Evolutionary conservation across 2,329 filamentous ascomycete genomes (phyloP), one percentile per base, ranked within the genome.

Genomic region (Gaeumannomyces tritici): DNA sequence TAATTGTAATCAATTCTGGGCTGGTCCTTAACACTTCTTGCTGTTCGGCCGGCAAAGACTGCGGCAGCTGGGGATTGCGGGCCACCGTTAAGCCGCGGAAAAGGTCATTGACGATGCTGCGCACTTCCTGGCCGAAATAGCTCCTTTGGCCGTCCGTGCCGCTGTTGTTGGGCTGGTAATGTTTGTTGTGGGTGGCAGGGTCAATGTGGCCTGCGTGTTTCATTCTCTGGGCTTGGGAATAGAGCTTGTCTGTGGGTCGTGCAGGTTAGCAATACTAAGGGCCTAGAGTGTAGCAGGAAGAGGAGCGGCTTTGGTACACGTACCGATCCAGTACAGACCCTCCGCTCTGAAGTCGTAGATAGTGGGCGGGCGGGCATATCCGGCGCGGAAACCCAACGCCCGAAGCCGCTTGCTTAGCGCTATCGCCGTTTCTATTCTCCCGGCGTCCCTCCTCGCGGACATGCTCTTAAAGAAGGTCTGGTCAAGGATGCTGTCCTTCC

Each of bases 391-490:
- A 55, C 51, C 51, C 12, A 55, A 26, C 2, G 51, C 51, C 24
- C 24, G 21, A 26, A 55, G 51, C 18, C 51, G 51, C 12, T 55
- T 55, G 51, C 51, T 26, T 2, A 55, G 12, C 51, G 51, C 51
- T 7, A 2, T 26, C 24, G 51, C 51, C 51, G 51, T 9, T 26
- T 55, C 51, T 21, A 55, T 55, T n/a, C n/a, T 55, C 28, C 57
- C 27, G 28, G 57, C 29, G 12, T 73, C 9, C 31, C 9, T 74
- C 28, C 65, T 68, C 2, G 70, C 66, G 15, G 68, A 66, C 26
- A 68, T 61, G 15, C 68, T 70, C n/a, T 33, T 33, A 11, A 33
- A 33, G 12, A 33, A 33, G 31, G 31, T 6, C 9, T 33, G 31
- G 31, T 33, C 9, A 33, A 33, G 31, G 9, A 33, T 33, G 31